Conservation (phyloP, 2,329 filamentous ascomycete species). For the Zymoseptoria tritici region DNA sequence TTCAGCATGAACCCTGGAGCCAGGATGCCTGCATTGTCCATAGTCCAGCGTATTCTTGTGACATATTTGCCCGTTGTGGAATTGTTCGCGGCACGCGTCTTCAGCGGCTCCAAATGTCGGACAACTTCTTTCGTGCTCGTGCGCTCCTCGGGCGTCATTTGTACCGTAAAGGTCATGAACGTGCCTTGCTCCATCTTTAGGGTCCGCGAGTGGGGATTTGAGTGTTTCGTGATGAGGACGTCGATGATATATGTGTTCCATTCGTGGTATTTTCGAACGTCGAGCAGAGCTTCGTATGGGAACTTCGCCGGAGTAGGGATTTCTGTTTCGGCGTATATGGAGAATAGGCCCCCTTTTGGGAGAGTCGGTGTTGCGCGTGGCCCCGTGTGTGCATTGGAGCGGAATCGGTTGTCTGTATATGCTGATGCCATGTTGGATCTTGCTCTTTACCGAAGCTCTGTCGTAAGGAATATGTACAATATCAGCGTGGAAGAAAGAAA, state of each 20-base stretch:
- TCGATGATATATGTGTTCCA: slow-evolving; percentile 44
- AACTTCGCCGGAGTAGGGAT: slow-evolving; percentile 36
- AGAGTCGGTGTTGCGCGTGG: slow-evolving; percentile 25
- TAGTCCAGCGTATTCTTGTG: slow-evolving; percentile 26
- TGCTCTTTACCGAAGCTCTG: background rate
- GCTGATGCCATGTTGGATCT: slow-evolving; percentile 6
- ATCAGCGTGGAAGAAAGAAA: background rate
- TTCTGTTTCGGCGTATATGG: slow-evolving; percentile 26
- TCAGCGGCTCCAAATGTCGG: slow-evolving; percentile 29
- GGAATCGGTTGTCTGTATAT: slow-evolving; percentile 22
- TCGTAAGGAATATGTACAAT: background rate
- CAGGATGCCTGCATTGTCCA: slow-evolving; percentile 25
- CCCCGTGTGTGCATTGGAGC: slow-evolving; percentile 19
- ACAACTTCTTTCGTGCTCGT: slow-evolving; percentile 29
- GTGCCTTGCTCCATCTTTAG: slow-evolving; percentile 33
- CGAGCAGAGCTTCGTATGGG: slow-evolving; percentile 39
- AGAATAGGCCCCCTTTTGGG: slow-evolving; percentile 28
- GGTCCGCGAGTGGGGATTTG: slow-evolving; percentile 17
- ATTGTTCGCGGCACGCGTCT: slow-evolving; percentile 14
- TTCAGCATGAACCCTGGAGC: slow-evolving; percentile 31
- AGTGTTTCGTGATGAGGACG: slow-evolving; percentile 40
- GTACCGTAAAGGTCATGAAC: slow-evolving; percentile 38
- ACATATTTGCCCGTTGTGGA: slow-evolving; percentile 18
- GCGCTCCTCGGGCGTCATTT: slow-evolving; percentile 31
- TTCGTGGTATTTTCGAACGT: slow-evolving; percentile 39